Evolutionary conservation across 73 alveolate species (phyloP), one percentile per base, ranked within the genome.

Genomic region (Symbiodinium pilosum): DNA sequence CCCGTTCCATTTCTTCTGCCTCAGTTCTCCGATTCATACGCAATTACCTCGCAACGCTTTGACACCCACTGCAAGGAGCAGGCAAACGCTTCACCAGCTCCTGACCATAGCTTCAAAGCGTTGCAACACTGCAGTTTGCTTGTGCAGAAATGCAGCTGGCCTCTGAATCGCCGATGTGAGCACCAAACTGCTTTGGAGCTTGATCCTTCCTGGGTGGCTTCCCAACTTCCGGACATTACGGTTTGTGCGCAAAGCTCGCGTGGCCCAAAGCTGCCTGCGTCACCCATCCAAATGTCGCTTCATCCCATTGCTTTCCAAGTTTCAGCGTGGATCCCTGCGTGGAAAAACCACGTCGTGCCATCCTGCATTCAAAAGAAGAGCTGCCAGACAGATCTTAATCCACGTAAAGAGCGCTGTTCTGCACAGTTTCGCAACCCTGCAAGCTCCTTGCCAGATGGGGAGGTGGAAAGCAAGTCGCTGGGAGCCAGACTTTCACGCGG

Each of bases 31-130:
- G 77, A 16, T 64, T 28, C 21, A 2, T 47, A 14, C 6, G 14
- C 59, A 47, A 47, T 14, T 47, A 7, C 40, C 1, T 36, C 2
- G 38, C 38, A 16, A 64, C 77, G 28, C 59, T 12, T 43, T 30
- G 41, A 24, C 42, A 9, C 26, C 5, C 32, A 39, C 4, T 39
- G 52, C 52, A 24, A 42, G 94, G 64, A 52, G 64, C 85, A 24
- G 42, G 84, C 94, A 87, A 43, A 20, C 94, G 94, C 85, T 54
- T 56, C 43, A 87, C 94, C 18, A 87, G 94, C 94, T 87, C 94
- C 94, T 87, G 43, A 30, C 54, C 39, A 43, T 32, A 36, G 39
- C 77, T 59, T 12, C n/a, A 54, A 54, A 54, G 71, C 71, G 2
- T 54, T 54, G n/a, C 16, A 1, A 54, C 71, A 54, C 6, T 54